Evolutionary conservation across 2,329 filamentous ascomycete genomes (phyloP).

Genomic region (Neonectria hederae): DNA sequence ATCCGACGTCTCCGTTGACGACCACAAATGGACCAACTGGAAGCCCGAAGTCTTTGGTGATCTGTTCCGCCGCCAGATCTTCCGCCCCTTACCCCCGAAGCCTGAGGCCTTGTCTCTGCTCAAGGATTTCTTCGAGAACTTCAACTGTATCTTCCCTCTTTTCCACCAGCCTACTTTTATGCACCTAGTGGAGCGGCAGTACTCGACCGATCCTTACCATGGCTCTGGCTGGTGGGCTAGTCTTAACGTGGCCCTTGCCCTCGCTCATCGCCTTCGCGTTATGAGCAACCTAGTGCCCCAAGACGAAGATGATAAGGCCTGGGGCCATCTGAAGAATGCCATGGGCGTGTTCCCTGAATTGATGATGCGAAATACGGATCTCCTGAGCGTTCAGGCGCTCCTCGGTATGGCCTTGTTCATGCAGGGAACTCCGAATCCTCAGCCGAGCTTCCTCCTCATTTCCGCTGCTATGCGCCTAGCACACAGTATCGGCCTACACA

Average conservation of each 20-base stretch:
- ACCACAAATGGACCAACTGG: constrained; percentile 97
- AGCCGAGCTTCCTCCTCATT: constrained; percentile 90
- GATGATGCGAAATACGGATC: constrained; percentile 94
- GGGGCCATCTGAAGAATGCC: constrained; percentile 96
- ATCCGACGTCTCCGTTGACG: constrained; percentile 85
- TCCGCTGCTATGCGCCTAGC: constrained; percentile 89
- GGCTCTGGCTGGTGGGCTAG: constrained; percentile 99
- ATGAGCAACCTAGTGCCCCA: constrained; percentile 94
- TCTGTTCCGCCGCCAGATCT: constrained; percentile 86
- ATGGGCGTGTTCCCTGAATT: constrained; percentile 93
- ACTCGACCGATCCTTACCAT: constrained; percentile 90
- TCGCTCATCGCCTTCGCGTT: constrained; percentile 88
- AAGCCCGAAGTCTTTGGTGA: constrained; percentile 97
- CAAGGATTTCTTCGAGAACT: constrained; percentile 96
- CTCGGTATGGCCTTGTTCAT: constrained; percentile 94
- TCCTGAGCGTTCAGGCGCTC: constrained; percentile 92
- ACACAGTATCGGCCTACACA: constrained; percentile 95
- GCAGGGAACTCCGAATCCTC: constrained; percentile 95
- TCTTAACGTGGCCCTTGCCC: constrained; percentile 92
- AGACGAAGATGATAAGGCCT: constrained; percentile 93
- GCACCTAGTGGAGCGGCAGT: constrained; percentile 94
- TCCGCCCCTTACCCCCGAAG: constrained; percentile 84
- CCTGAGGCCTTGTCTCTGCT: constrained; percentile 87
- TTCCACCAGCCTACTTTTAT: constrained; percentile 99
- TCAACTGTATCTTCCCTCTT: constrained; percentile 98